Conservation (phyloP, 1,284 basidiomycete species). For the Ceratobasidium sp. region DNA sequence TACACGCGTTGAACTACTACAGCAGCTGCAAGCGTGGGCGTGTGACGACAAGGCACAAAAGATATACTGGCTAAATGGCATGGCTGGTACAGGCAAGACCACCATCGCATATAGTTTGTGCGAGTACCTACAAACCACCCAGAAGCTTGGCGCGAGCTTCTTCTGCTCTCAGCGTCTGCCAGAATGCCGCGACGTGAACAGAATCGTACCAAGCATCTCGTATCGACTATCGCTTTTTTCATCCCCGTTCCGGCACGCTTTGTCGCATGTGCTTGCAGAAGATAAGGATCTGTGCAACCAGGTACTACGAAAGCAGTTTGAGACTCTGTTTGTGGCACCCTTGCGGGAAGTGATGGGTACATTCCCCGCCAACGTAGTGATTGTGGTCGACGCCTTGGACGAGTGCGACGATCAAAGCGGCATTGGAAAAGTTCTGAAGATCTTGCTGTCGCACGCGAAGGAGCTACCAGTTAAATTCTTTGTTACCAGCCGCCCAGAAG, state of each 20-base stretch:
- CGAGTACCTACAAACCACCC: background rate
- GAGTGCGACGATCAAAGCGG: slow-evolving; percentile 3
- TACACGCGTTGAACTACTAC: background rate
- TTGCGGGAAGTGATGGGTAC: background rate
- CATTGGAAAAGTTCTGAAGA: background rate
- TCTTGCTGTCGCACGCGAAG: background rate
- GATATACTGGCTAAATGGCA: slow-evolving; percentile 33
- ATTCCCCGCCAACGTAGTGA: background rate
- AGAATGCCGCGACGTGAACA: slow-evolving; percentile 2
- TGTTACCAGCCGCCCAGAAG: slow-evolving; percentile 11
- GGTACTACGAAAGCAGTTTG: background rate
- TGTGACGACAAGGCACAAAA: background rate
- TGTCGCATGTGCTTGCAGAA: background rate
- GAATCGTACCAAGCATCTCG: slow-evolving; percentile 10
- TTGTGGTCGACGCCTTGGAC: slow-evolving; percentile 27
- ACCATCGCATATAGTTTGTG: slow-evolving; percentile 1
- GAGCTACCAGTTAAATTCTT: background rate
- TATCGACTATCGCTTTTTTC: background rate
- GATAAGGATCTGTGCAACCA: background rate
- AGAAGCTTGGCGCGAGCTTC: slow-evolving; percentile 11
- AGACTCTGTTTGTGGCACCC: background rate
- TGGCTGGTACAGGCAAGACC: slow-evolving; percentile 26
- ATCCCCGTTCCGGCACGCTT: background rate
- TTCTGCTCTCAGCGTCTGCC: slow-evolving; percentile 15
- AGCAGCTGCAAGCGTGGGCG: background rate